These are phyloP conservation scores for Rhizopus delemar DNA, from an alignment of 371 early-diverging fungal species.

Conservation along the genomic window DNA sequence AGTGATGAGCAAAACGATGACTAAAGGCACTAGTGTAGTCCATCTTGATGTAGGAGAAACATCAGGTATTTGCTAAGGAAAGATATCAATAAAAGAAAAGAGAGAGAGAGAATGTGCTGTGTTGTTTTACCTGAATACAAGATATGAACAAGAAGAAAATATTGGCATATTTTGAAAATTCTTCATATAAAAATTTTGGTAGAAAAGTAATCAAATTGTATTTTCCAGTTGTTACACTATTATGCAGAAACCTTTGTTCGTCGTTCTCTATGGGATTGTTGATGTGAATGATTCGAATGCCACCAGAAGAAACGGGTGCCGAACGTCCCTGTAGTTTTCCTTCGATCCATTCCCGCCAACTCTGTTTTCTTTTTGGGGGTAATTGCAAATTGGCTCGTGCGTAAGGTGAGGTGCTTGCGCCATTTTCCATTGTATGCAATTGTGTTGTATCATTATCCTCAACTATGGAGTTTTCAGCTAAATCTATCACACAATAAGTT, in stretches of 20 bases:
- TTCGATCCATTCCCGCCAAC: conserved; percentile 15
- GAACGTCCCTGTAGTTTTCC: conserved; percentile 16
- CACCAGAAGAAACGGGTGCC: conserved; percentile 30
- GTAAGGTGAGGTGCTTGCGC: conserved; percentile 20
- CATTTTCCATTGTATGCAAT: not conserved
- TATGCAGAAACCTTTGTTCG: conserved; percentile 76
- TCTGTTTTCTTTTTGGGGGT: conserved; percentile 8
- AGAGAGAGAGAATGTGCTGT: not conserved
- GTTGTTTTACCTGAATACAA: conserved; percentile 71
- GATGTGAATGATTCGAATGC: conserved; percentile 78
- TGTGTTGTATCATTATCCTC: conserved; percentile 10
- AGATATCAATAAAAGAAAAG: not conserved
- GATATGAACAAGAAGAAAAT: conserved; percentile 92
- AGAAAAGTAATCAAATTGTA: conserved; percentile 87
- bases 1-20: conserved; percentile 87
- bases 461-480: conserved; percentile 8
- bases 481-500: not conserved
- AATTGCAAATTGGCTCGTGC: conserved; percentile 29
- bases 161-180: conserved; percentile 94
- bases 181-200: conserved; percentile 90
- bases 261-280: conserved; percentile 76
- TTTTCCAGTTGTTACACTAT: conserved; percentile 85
- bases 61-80: conserved; percentile 76
- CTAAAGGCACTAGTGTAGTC: conserved; percentile 92
- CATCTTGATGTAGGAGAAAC: conserved; percentile 84